Base-by-base conservation (phyloP, 768 basidiomycete genomes). In the Galerina sulciceps region DNA sequence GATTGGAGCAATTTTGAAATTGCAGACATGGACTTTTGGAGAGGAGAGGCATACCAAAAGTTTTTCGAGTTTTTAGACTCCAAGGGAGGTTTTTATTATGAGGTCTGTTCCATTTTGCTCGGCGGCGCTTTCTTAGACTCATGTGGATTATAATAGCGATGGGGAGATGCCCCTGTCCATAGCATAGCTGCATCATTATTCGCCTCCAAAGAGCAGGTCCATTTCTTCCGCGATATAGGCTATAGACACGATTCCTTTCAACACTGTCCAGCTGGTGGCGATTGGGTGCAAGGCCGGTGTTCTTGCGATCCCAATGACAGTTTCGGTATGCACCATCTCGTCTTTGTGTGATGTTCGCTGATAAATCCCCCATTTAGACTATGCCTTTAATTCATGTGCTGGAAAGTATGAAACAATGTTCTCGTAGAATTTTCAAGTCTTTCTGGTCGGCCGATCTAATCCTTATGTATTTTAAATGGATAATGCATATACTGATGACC, bases 1-100 rank as follows among this genome's bases (percentile, higher is more conserved):
- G 90, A 87, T 73, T 94, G 92, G 92, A 90, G 86, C 65, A 96
- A 94, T 71, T 96, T 96, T 66, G 94, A 96, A 74, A 96, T 98
- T 58, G 94, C 85, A 3, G 86, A 89, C 67, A 85, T 97, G 79
- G 87, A 93, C 63, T 92, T 96, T 69, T 96, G 93, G 92, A 79
- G 94, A 56, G 79, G 83, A 1, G 87, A 93, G 63, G 89, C 92
- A 0, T 98, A 97, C 73, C 82, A 84, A 64, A 82, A 85, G 47
- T 96, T 89, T 76, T 96, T 96, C 66, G 85, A 92, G 26, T 83
- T 84, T 69, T 81, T 96, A 35, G 95, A 96, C 63, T 73, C 81
- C 1, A 84, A 85, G 46, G 94, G 94, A 38, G 94, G 94, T 4
- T 94, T 96, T 74, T 95, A 95, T 76, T 95, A 94, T 67, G 93